Conservation (phyloP, 768 basidiomycete genomes). For the Boletus reticulatus region DNA sequence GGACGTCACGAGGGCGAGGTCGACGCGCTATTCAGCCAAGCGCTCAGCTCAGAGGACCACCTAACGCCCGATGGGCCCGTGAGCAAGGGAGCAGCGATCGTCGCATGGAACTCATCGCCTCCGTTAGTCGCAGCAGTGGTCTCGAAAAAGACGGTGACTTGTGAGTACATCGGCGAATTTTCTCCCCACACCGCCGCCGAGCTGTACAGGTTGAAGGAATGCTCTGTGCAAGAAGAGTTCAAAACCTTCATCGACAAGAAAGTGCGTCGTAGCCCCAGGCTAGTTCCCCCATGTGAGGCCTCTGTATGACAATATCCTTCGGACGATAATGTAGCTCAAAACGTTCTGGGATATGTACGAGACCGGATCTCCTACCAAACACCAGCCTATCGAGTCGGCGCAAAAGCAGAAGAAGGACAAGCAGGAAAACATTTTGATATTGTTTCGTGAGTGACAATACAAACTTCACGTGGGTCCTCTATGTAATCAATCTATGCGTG, state of each 20-base stretch:
- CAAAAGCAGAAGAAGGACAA: conserved; percentile 43
- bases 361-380: conserved; percentile 10
- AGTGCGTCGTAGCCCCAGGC: conserved; percentile 36
- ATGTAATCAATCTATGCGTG: conserved; percentile 33
- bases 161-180: conserved; percentile 42
- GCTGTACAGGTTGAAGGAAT: conserved; percentile 55
- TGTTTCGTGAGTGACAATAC: conserved; percentile 55
- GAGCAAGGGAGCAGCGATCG: conserved; percentile 7
- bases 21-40: conserved; percentile 3
- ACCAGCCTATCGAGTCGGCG: conserved; percentile 17
- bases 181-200: conserved; percentile 33
- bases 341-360: conserved; percentile 43
- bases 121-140: conserved; percentile 76
- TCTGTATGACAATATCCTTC: not conserved
- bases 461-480: not conserved
- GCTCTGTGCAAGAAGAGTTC: conserved; percentile 63
- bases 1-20: conserved; percentile 9
- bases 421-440: conserved; percentile 67
- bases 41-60: not conserved
- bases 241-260: conserved; percentile 61
- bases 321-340: conserved; percentile 40
- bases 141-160: conserved; percentile 71
- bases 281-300: not conserved
- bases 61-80: not conserved
- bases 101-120: conserved; percentile 65